These are phyloP conservation scores for Trichosporon sp. DNA, from an alignment of 1,284 basidiomycete genomes.

Conservation along the genomic window DNA sequence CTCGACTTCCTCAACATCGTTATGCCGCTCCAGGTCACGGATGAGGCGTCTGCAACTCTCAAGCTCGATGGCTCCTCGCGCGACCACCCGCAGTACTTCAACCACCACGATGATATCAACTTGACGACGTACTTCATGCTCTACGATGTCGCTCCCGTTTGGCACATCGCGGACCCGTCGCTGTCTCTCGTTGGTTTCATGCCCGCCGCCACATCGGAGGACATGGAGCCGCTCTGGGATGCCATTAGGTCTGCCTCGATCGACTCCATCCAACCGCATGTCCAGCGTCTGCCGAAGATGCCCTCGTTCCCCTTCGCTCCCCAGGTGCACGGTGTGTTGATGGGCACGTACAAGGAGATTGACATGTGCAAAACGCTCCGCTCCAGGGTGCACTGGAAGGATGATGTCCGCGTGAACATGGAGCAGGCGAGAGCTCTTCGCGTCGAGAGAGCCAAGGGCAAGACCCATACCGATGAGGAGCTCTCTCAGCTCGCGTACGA, in stretches of 20 bases:
- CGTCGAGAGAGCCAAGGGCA: not conserved
- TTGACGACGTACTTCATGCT: constrained; percentile 43
- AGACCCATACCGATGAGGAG: constrained; percentile 7
- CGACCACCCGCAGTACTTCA: constrained; percentile 25
- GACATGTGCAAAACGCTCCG: constrained; percentile 36
- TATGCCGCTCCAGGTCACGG: constrained; percentile 34
- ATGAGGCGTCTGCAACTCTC: constrained; percentile 18
- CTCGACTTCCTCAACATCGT: constrained; percentile 40
- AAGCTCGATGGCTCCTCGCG: constrained; percentile 3
- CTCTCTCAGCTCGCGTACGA: constrained; percentile 5
- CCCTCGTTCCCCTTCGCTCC: constrained; percentile 33
- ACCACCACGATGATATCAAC: constrained; percentile 17
- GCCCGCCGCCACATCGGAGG: constrained; percentile 29
- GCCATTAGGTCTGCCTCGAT: constrained; percentile 34
- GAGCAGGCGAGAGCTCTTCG: not conserved
- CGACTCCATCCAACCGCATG: constrained; percentile 16
- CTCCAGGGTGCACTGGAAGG: constrained; percentile 17
- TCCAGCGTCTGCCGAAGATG: constrained; percentile 27
- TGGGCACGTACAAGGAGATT: constrained; percentile 12
- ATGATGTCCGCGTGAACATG: constrained; percentile 4
- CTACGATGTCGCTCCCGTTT: constrained; percentile 47
- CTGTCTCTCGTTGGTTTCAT: constrained; percentile 40
- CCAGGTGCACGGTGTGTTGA: constrained; percentile 28
- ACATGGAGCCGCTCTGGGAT: constrained; percentile 38
- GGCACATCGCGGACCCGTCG: constrained; percentile 38